A percentile compares a stretch with the other conserved stretches of the same genome.
phyloP scores from a whole-genome alignment of 768 basidiomycete species.

The Inosperma sp. region DNA sequence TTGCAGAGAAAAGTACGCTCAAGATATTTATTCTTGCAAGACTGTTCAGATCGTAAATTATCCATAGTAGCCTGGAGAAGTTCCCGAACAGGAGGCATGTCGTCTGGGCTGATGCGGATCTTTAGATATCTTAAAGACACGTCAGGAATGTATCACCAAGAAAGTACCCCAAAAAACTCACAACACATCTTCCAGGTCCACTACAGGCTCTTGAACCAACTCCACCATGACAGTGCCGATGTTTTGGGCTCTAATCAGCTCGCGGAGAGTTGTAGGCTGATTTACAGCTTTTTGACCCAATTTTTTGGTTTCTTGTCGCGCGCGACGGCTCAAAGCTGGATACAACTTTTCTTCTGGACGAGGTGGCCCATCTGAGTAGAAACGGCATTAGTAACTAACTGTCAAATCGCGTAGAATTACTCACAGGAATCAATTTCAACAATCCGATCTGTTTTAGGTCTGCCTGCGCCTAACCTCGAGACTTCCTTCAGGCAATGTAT shows the following conservation, averaged over 20 bases:
- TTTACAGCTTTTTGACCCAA: background rate
- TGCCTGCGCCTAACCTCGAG: background rate
- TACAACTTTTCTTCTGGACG: background rate
- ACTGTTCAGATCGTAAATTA: constrained; percentile 18
- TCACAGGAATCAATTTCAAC: background rate
- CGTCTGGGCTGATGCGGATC: background rate
- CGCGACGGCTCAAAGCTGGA: constrained; percentile 1
- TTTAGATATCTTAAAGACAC: background rate
- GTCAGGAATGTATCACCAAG: background rate
- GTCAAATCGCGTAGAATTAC: background rate
- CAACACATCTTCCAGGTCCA: constrained; percentile 6
- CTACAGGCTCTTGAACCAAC: background rate
- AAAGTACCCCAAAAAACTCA: background rate
- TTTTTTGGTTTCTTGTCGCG: background rate
- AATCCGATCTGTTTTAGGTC: background rate
- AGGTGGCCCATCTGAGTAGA: background rate
- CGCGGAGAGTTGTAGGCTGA: background rate
- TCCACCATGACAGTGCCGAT: background rate
- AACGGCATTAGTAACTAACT: background rate
- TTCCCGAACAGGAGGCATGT: constrained; percentile 12
- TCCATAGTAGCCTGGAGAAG: constrained; percentile 19
- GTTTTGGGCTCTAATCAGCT: background rate
- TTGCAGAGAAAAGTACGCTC: constrained; percentile 17
- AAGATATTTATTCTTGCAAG: constrained; percentile 26
- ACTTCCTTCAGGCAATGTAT: background rate